Percentiles rank a stretch among this genome's conserved stretches.
Conservation (phyloP, 1,284 basidiomycete species). For the Ganoderma lucidum region DNA sequence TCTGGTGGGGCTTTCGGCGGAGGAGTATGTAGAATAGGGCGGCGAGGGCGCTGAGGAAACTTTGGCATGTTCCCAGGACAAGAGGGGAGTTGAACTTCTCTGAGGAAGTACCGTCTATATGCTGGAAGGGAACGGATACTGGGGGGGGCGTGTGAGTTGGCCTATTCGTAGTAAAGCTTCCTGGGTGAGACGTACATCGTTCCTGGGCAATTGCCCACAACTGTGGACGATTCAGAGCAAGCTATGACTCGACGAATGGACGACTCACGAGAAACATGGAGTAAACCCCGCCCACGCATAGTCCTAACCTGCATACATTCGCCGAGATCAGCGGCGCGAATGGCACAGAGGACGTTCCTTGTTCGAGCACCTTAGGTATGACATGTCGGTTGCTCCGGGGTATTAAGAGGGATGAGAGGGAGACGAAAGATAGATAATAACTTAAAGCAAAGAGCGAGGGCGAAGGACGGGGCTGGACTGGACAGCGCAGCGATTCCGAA, state of each 20-base stretch:
- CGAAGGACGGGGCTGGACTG: not conserved
- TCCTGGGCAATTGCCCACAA: constrained; percentile 95
- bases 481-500: not conserved
- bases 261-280: constrained; percentile 77
- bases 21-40: constrained; percentile 85
- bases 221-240: constrained; percentile 44
- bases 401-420: constrained; percentile 9
- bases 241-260: constrained; percentile 14
- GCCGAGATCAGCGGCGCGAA: constrained; percentile 11
- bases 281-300: constrained; percentile 78
- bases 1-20: constrained; percentile 61
- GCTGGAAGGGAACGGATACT: constrained; percentile 89
- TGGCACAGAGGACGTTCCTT: not conserved
- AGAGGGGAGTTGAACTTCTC: constrained; percentile 90
- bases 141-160: constrained; percentile 13
- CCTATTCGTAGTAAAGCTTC: not conserved
- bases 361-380: constrained; percentile 24
- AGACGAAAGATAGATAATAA: constrained; percentile 26
- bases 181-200: constrained; percentile 65
- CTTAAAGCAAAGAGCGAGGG: constrained; percentile 23
- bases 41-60: constrained; percentile 80
- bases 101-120: constrained; percentile 65
- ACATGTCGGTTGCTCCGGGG: constrained; percentile 15
- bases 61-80: constrained; percentile 90
- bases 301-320: constrained; percentile 54